These are phyloP conservation scores for Gonapodya prolifera DNA, from an alignment of 192 early-diverging fungal species.

Conservation along the genomic window DNA sequence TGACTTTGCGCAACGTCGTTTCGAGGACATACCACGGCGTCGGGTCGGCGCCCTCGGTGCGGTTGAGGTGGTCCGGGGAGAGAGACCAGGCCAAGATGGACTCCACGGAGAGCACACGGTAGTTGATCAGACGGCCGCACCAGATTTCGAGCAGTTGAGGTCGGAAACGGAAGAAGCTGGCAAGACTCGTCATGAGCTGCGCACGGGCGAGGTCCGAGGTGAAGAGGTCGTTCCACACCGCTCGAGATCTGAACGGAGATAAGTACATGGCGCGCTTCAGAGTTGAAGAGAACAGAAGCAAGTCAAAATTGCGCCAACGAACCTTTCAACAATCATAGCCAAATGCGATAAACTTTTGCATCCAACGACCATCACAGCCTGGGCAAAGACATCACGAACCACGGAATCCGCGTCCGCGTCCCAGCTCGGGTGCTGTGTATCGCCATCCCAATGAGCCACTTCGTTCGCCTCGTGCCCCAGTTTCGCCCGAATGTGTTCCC, in stretches of 20 bases:
- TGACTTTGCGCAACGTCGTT: constrained; percentile 18
- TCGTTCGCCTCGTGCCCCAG: too few species aligned
- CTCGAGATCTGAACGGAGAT: too few species aligned
- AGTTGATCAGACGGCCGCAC: constrained; percentile 89
- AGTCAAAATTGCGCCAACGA: too few species aligned
- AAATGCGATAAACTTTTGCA: constrained; percentile 90
- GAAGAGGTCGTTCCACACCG: background rate
- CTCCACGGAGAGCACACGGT: constrained; percentile 77
- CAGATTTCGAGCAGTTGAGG: constrained; percentile 74
- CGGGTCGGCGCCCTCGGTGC: constrained; percentile 14
- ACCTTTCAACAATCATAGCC: constrained; percentile 81
- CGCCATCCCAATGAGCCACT: too few species aligned
- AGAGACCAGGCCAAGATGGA: constrained; percentile 66
- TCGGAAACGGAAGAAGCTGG: background rate
- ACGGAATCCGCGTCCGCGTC: constrained; percentile 1
- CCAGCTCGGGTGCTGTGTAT: too few species aligned
- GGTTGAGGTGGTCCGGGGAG: constrained; percentile 16
- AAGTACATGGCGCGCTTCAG: too few species aligned
- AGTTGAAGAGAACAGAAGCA: too few species aligned
- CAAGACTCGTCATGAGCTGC: background rate
- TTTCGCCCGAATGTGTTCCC: too few species aligned
- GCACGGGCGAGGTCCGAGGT: too few species aligned
- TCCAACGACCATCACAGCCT: constrained; percentile 75
- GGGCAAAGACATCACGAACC: constrained; percentile 62
- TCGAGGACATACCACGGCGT: constrained; percentile 14